Base-by-base conservation (phyloP, 1,139 yeast genomes). In the Suhomyces ambrosiae region DNA sequence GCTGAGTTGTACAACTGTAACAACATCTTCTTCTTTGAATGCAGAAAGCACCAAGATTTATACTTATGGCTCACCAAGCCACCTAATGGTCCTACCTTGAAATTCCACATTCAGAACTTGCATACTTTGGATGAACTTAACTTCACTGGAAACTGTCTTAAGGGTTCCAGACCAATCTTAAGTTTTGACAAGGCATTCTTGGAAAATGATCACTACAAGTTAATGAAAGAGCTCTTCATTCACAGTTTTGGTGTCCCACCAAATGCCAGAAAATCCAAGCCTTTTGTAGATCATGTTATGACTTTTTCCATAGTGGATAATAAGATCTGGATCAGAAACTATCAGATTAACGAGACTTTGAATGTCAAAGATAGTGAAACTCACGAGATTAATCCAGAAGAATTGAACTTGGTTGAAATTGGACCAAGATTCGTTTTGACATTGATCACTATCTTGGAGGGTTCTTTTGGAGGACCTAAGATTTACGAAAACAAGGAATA, bases 1-100 rank as follows among this genome's bases (percentile, higher is more conserved):
- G 97, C 98, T 3, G 98, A 94, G 59, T 74, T 94, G 48, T 89
- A 92, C 76, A 92, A 92, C 74, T 94, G 99, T 76, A 94, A 92
- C 69, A 92, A 92, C 60, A 80, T 94, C 50, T 72, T 89, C 63
- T 92, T 86, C 62, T 94, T 94, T 58, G 99, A 92, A 65, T 90
- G 96, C 42, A 82, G 97, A 70, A 92, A 94, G 68, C 97, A 92
- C 65, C 87, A 83, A 64, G 99, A 92, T 68, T 79, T 92, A 58
- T 92, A 94, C 63, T 65, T 92, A 61, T 92, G 97, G 97, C 65
- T 92, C 49, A 78, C 96, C 27, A 90, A 92, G 66, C 95, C 97
- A 18, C 98, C 98, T 33, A 92, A 92, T 61, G 99, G 99, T 1
- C 99, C 99, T 41, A 90, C 97, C 17, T 72, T 86, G 56, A 92